These are phyloP conservation scores for Amanita pseudoporphyria DNA, from an alignment of 768 basidiomycete species.

Conservation along the genomic window DNA sequence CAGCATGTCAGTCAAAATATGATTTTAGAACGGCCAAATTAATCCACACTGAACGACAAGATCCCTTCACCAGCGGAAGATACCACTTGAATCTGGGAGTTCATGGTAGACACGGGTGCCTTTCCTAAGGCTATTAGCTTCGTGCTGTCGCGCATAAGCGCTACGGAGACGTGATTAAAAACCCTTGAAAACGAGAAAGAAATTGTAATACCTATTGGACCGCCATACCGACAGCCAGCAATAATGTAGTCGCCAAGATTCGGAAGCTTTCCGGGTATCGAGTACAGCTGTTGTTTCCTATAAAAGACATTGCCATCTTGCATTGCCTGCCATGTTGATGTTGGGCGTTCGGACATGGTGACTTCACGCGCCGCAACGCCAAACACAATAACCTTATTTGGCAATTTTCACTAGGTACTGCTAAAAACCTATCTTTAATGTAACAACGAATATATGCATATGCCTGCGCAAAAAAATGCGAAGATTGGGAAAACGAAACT, in stretches of 20 bases:
- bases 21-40: constrained; percentile 14
- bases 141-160: constrained; percentile 77
- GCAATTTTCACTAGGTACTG: not conserved
- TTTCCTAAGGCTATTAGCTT: constrained; percentile 70
- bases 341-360: constrained; percentile 57
- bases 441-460: too few relatives aligned
- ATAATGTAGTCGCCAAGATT: constrained; percentile 73
- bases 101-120: constrained; percentile 45
- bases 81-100: constrained; percentile 80
- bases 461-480: too few relatives aligned
- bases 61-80: constrained; percentile 76
- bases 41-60: constrained; percentile 65
- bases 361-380: not conserved
- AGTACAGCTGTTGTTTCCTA: constrained; percentile 74
- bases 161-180: constrained; percentile 27
- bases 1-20: constrained; percentile 11
- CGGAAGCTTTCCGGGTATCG: constrained; percentile 68
- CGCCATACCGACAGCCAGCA: constrained; percentile 78
- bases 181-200: not conserved
- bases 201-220: constrained; percentile 63
- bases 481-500: too few relatives aligned
- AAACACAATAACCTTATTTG: constrained; percentile 1
- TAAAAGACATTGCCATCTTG: constrained; percentile 84
- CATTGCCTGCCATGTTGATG: constrained; percentile 86
- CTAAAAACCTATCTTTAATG: not conserved